Base-by-base conservation (phyloP, 177 flowering plant genomes). In the Vitis hybrid region DNA sequence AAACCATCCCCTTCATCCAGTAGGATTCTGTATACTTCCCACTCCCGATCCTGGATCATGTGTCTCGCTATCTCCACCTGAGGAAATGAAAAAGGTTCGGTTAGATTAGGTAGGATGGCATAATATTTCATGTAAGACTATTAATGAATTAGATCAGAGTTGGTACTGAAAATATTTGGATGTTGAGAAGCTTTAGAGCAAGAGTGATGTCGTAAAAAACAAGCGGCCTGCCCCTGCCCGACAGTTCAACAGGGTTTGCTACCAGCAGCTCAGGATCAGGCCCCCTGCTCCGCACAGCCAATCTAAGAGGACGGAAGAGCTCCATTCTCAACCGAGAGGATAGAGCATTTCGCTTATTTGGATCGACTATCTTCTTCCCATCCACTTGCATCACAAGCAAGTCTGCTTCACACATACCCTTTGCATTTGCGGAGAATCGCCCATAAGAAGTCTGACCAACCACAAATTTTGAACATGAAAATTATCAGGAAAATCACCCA, bases 231-330 rank as follows among this genome's bases (percentile, higher is more conserved):
- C 98, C 97, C 69, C 76, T 83, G 49, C 94, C 92, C 46, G 89
- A 90, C 74, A 90, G 75, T 69, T 93, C 97, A 24, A 93, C 93
- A 2, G 92, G 97, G 64, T 93, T 93, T 56, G 89, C 95, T 18
- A 93, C 94, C 15, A 90, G 76, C 50, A 93, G 84, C 79, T 93
- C 94, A 0, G 85, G 79, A 61, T 91, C 97, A 65, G 98, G 98
- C 14, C 96, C 97, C 10, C 97, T 83, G 80, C 88, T 89, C 60
- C 87, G 76, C 35, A 93, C 78, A 19, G 85, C 81, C 24, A 90
- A 86, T 81, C 87, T 83, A 50, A 91, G 85, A 64, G 97, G 98
- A 49, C 74, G 88, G 21, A 67, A 49, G 15, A 91, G 87, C 73
- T 93, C 97, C 87, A 79, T 80, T 56, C 70, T 75, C 55, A 91